A percentile compares a stretch with the other conserved stretches of the same genome.
Conservation (phyloP, 352 stramenopile species). For the Thalassiosira exigua region DNA sequence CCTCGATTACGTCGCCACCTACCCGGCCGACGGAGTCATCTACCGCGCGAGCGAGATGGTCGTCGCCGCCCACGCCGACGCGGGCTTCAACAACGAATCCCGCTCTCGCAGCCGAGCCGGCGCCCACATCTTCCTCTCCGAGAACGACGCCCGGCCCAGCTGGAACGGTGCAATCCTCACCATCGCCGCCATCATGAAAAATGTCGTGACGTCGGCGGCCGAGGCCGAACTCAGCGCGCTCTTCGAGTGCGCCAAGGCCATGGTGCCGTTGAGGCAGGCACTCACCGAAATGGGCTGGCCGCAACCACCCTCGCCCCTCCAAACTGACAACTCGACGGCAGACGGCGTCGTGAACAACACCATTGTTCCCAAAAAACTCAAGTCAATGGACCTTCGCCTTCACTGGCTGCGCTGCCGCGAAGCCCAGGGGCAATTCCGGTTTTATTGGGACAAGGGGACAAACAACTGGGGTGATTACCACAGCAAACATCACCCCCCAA, state of each 20-base stretch:
- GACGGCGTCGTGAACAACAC: too few species aligned
- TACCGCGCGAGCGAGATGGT: constrained; percentile 52
- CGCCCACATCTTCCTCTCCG: too few species aligned
- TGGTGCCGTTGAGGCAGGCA: too few species aligned
- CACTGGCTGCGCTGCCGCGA: too few species aligned
- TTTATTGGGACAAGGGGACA: too few species aligned
- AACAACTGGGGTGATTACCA: neutral
- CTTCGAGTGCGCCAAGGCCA: neutral
- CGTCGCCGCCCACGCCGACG: constrained; percentile 41
- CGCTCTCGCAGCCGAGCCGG: constrained; percentile 28
- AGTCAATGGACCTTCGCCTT: too few species aligned
- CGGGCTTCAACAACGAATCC: constrained; percentile 20
- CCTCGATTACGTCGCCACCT: too few species aligned
- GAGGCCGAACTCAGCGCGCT: neutral
- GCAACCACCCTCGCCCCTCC: neutral
- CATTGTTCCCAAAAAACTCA: too few species aligned
- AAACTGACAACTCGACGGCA: neutral
- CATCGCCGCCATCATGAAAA: neutral
- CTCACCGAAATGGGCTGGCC: neutral
- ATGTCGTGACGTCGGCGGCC: neutral
- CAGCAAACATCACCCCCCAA: neutral
- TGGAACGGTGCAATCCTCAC: neutral
- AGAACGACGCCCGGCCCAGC: too few species aligned
- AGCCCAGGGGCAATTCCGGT: too few species aligned
- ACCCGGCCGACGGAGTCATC: constrained; percentile 17